phyloP scores from a whole-genome alignment of 371 early-diverging fungal genomes.

The Rhizopus delemar region DNA sequence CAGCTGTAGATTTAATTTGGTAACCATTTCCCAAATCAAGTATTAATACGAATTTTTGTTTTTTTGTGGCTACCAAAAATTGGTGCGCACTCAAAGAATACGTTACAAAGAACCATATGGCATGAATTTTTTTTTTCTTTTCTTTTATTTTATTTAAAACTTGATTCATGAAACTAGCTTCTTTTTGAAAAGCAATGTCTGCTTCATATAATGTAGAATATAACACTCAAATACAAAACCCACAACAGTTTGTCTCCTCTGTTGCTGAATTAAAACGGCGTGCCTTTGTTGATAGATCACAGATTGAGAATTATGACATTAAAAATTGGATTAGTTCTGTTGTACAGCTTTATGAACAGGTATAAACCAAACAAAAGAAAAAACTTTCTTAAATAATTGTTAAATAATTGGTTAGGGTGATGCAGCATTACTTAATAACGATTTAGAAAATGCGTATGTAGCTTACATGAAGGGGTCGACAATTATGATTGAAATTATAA shows the following conservation, averaged over 20 bases:
- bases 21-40: too few species aligned
- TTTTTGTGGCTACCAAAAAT: too few species aligned
- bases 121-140: background rate
- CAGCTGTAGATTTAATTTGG: too few species aligned
- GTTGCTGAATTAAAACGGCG: conserved; percentile 20
- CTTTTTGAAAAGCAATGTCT: conserved; percentile 2
- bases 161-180: background rate
- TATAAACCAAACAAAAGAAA: conserved; percentile 2
- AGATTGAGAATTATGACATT: conserved; percentile 20
- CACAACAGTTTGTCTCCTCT: conserved; percentile 5
- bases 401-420: conserved; percentile 22
- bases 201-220: conserved; percentile 12
- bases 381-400: background rate
- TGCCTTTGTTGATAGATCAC: conserved; percentile 21
- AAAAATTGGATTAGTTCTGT: conserved; percentile 22
- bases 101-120: background rate
- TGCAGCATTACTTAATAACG: conserved; percentile 15
- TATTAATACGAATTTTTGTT: too few species aligned
- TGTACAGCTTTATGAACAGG: conserved; percentile 19
- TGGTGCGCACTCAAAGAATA: too few species aligned
- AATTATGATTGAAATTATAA: conserved; percentile 30
- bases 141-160: background rate
- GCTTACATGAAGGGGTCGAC: conserved; percentile 33
- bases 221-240: background rate
- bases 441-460: conserved; percentile 33